Conservation (phyloP, 208 protist genomes). For the Crithidia thermophila region DNA sequence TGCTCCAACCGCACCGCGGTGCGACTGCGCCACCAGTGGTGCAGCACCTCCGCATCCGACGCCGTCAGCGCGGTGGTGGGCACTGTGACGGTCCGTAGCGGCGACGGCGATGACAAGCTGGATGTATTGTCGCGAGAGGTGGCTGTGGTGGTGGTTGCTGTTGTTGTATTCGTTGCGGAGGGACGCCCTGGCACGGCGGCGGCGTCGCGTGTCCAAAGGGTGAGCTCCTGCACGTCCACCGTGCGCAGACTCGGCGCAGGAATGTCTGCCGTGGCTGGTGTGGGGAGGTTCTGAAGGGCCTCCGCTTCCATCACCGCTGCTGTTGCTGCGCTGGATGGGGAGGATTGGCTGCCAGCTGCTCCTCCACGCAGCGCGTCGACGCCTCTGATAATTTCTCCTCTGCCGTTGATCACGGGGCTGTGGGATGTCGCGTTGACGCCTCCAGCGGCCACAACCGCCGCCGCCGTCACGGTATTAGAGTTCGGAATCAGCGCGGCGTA, state of each 20-base stretch:
- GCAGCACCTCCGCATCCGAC: slow-evolving; percentile 26
- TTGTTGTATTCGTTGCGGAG: no score
- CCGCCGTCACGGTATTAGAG: neutral
- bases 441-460: neutral
- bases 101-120: neutral
- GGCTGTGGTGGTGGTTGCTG: neutral
- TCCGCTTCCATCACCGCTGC: no score
- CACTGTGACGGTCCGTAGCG: no score
- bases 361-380: no score
- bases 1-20: slow-evolving; percentile 39
- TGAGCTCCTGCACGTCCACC: slow-evolving; percentile 14
- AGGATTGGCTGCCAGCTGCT: no score
- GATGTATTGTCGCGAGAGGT: neutral
- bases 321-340: no score
- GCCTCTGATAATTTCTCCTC: no score
- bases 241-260: slow-evolving; percentile 5
- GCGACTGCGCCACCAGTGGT: slow-evolving; percentile 62
- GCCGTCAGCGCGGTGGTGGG: neutral
- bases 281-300: neutral
- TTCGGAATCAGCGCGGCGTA: slow-evolving; percentile 22
- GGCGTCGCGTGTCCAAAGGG: slow-evolving; percentile 17
- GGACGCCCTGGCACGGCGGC: no score
- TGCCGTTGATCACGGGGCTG: neutral
- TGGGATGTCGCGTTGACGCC: no score
- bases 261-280: slow-evolving; percentile 1